Conservation (phyloP, 495 filamentous ascomycete species). For the Letharia columbiana region DNA sequence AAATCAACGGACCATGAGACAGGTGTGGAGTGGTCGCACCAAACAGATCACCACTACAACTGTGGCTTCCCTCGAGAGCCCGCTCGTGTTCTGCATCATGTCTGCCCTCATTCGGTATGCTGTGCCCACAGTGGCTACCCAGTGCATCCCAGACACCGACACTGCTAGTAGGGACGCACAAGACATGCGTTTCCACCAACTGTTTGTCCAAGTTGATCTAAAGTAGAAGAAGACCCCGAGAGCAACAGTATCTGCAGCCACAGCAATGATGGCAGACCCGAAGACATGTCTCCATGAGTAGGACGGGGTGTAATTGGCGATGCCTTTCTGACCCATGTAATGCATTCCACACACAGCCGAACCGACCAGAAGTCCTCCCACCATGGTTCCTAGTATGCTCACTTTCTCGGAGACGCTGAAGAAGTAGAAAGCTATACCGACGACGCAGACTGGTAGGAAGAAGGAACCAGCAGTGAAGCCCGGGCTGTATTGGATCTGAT, state of each 20-base stretch:
- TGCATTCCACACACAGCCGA: conserved; percentile 80
- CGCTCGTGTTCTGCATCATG: conserved; percentile 26
- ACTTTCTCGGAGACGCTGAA: conserved; percentile 49
- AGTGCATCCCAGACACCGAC: conserved; percentile 83
- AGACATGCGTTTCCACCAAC: conserved; percentile 61
- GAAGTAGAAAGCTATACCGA: conserved; percentile 62
- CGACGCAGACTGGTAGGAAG: conserved; percentile 67
- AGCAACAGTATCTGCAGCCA: conserved; percentile 56
- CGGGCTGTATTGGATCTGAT: conserved; percentile 67
- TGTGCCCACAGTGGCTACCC: conserved; percentile 69
- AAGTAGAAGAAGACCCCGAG: conserved; percentile 70
- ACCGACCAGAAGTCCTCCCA: conserved; percentile 60
- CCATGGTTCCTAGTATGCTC: conserved; percentile 47
- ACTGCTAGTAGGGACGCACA: conserved; percentile 60
- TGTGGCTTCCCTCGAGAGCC: conserved; percentile 46
- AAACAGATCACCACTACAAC: conserved; percentile 58
- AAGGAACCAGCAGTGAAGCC: conserved; percentile 70
- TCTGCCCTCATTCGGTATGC: conserved; percentile 43
- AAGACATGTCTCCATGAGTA: conserved; percentile 53
- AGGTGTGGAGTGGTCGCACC: conserved; percentile 34
- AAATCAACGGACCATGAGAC: neutral
- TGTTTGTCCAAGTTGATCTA: conserved; percentile 67
- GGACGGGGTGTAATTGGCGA: conserved; percentile 60
- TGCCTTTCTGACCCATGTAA: conserved; percentile 76
- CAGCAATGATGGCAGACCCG: conserved; percentile 62